Evolutionary conservation across 352 stramenopile genomes (phyloP), one percentile per base, ranked within the genome.

Genomic region (Pythium chondricola): DNA sequence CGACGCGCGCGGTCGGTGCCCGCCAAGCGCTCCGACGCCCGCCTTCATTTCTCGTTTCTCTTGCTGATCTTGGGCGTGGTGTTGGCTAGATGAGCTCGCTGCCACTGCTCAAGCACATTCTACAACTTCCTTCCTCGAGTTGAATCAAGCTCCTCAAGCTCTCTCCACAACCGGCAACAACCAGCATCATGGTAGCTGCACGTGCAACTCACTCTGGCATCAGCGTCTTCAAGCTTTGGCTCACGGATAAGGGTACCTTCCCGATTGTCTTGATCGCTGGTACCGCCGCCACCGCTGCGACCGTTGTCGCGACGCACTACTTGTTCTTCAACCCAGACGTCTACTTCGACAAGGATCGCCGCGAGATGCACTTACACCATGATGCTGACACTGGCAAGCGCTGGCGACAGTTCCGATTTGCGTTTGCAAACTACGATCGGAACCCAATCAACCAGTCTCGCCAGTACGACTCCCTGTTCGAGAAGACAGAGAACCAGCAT

Each of bases 381-480:
- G 55, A 72, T 41, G 64, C 66, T 41, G 62, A 74, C 27, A 56
- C 48, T 6, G 74, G 74, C 10, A 48, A 58, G 18, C 22, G 54
- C 33, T 85, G 74, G 74, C 71, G 74, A 25, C 69, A 81, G 55
- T 75, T 75, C 69, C 74, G 74, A 43, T 85, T 83, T 61, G 60
- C 64, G 38, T 72, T 85, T 55, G 74, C 74, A 20, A 85, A 83
- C 54, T 58, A 83, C 21, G 43, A 71, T 50, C 69, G 71, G 59
- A 85, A 85, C 61, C 70, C 68, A 36, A 85, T 85, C 59, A 85
- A 85, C 66, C 71, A 85, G 68, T 85, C 71, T n/a, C 68, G 62
- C 24, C 66, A 76, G 50, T 83, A 77, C 56, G 71, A 85, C 56
- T 48, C 69, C 13, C 48, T 83, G 10, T 83, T 76, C 51, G 64